A percentile compares a stretch with the other conserved stretches of the same genome.
phyloP scores from a whole-genome alignment of 1,284 basidiomycete species.

The Volvariella volvacea region DNA sequence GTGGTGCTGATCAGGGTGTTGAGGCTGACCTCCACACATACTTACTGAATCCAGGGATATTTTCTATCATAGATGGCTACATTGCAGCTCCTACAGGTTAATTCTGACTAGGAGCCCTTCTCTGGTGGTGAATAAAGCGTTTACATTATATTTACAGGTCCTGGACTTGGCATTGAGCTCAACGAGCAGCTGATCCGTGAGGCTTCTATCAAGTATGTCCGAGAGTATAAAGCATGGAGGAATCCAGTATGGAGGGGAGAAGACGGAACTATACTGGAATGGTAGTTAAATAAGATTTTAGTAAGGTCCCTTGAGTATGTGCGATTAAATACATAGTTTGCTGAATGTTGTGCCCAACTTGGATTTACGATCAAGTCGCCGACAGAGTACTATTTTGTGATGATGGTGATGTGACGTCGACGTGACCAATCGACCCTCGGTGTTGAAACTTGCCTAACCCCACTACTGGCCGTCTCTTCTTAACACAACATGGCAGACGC shows the following conservation, averaged over 20 bases:
- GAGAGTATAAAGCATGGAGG: constrained; percentile 39
- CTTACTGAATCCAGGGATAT: constrained; percentile 50
- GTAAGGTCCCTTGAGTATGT: too few species aligned
- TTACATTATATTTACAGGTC: constrained; percentile 29
- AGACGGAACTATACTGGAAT: constrained; percentile 26
- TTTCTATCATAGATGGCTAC: constrained; percentile 55
- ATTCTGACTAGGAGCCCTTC: constrained; percentile 7
- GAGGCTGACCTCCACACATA: constrained; percentile 66
- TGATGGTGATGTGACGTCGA: too few species aligned
- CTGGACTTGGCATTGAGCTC: constrained; percentile 66
- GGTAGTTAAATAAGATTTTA: constrained; percentile 15
- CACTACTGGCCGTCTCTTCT: too few species aligned
- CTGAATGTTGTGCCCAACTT: too few species aligned
- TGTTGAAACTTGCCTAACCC: too few species aligned
- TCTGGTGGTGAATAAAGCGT: too few species aligned
- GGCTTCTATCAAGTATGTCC: constrained; percentile 35
- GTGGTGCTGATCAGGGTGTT: constrained; percentile 17
- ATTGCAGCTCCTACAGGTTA: constrained; percentile 46
- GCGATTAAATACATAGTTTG: too few species aligned
- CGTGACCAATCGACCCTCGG: too few species aligned
- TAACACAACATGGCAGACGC: constrained; percentile 45
- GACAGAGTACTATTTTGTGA: too few species aligned
- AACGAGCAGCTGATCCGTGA: constrained; percentile 60
- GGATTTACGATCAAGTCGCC: too few species aligned
- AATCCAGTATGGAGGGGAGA: constrained; percentile 49